phyloP scores from a whole-genome alignment of 2,329 filamentous ascomycete genomes.

The Akanthomyces muscarius region DNA sequence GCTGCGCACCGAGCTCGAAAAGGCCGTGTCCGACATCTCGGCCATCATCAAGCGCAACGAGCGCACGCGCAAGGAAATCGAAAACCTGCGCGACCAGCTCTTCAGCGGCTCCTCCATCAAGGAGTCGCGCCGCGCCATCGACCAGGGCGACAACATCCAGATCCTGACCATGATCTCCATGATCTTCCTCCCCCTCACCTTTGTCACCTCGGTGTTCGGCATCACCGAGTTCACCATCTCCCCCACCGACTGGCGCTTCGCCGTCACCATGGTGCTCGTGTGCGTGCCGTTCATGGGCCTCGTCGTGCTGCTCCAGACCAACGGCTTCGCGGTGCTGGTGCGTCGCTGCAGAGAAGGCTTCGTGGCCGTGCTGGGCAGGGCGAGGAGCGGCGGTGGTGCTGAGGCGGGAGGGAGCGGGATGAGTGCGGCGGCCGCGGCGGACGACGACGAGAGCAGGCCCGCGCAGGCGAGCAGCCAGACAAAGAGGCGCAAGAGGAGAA shows the following conservation, averaged over 20 bases:
- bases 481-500: slow-evolving; percentile 21
- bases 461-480: background rate
- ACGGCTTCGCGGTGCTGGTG: slow-evolving; percentile 31
- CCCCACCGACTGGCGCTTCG: slow-evolving; percentile 42
- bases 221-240: slow-evolving; percentile 44
- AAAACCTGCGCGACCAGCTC: slow-evolving; percentile 55
- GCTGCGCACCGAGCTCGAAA: slow-evolving; percentile 46
- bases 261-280: slow-evolving; percentile 61
- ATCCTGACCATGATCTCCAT: slow-evolving; percentile 57
- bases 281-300: slow-evolving; percentile 48
- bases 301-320: slow-evolving; percentile 43
- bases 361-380: background rate
- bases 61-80: slow-evolving; percentile 50
- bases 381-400: background rate
- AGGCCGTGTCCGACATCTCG: slow-evolving; percentile 46
- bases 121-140: slow-evolving; percentile 57
- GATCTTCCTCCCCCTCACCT: slow-evolving; percentile 58
- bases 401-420: background rate
- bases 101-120: slow-evolving; percentile 61
- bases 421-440: background rate
- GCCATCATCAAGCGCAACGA: slow-evolving; percentile 49
- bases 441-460: background rate
- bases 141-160: slow-evolving; percentile 61
- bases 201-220: slow-evolving; percentile 57
- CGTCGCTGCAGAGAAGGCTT: slow-evolving; percentile 18